Conservation (phyloP, 225 moss, liverwort and hornwort genomes). For the Bryoerythrophyllum caledonicum region DNA sequence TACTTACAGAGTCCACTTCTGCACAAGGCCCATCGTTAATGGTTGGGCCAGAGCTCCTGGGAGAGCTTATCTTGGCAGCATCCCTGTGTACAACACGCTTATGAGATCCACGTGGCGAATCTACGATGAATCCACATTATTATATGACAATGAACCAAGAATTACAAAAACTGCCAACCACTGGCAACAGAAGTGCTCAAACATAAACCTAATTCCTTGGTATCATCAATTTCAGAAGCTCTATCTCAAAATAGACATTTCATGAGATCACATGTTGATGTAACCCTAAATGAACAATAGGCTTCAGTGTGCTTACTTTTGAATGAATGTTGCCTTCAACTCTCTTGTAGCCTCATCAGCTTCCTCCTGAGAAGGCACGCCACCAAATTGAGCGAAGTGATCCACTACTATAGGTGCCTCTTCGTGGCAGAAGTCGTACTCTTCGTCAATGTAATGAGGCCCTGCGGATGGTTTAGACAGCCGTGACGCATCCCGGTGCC, state of each 20-base stretch:
- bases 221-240: not conserved
- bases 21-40: slow-evolving; percentile 44
- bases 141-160: not conserved
- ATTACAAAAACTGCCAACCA: not conserved
- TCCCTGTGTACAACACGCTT: slow-evolving; percentile 38
- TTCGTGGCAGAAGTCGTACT: slow-evolving; percentile 77
- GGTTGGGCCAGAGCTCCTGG: slow-evolving; percentile 34
- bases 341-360: slow-evolving; percentile 71
- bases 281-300: not conserved
- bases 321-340: slow-evolving; percentile 63
- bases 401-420: slow-evolving; percentile 33
- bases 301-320: slow-evolving; percentile 39
- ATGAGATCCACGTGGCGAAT: not conserved
- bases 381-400: slow-evolving; percentile 49
- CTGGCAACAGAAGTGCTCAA: not conserved
- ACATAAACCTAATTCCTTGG: not conserved
- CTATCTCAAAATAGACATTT: not conserved
- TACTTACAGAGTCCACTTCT: slow-evolving; percentile 47
- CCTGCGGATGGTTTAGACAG: slow-evolving; percentile 66
- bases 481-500: slow-evolving; percentile 49
- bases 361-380: slow-evolving; percentile 75
- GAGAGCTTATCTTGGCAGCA: slow-evolving; percentile 38
- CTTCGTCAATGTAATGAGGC: slow-evolving; percentile 68
- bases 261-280: not conserved
- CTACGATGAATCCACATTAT: not conserved